A percentile compares a stretch with the other conserved stretches of the same genome.
These are phyloP conservation scores for Parietaria judaica DNA, from an alignment of 306 rosid species.

Conservation along the genomic window DNA sequence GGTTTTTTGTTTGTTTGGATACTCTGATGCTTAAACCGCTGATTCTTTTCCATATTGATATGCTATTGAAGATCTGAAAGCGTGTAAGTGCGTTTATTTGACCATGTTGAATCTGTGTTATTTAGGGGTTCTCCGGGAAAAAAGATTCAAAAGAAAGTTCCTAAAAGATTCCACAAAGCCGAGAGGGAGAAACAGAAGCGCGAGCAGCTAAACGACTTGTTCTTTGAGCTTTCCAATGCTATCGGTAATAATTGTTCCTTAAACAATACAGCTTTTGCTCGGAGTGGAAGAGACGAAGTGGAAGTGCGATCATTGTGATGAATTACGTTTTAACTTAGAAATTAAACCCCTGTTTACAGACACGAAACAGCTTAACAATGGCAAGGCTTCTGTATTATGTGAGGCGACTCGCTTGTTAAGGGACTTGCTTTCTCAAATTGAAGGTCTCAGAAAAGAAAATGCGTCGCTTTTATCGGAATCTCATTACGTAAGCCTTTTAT, in stretches of 20 bases:
- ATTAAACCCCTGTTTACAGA: constrained; percentile 27
- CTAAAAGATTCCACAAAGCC: constrained; percentile 78
- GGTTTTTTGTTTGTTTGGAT: too few species aligned
- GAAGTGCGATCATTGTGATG: constrained; percentile 2
- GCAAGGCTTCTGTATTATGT: constrained; percentile 56
- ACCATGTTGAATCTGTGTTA: constrained; percentile 12
- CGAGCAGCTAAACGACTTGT: constrained; percentile 73
- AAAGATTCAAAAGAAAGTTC: constrained; percentile 48
- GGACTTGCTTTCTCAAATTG: constrained; percentile 60
- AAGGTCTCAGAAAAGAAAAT: constrained; percentile 58
- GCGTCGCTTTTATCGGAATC: constrained; percentile 59
- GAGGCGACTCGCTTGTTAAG: constrained; percentile 60
- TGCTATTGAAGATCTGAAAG: too few species aligned
- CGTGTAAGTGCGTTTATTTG: background rate
- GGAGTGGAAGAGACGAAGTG: background rate
- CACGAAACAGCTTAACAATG: constrained; percentile 49
- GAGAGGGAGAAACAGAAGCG: constrained; percentile 96
- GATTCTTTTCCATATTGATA: background rate
- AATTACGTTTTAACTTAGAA: background rate
- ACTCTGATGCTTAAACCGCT: too few species aligned
- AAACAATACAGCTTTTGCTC: background rate
- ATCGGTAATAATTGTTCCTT: constrained; percentile 47
- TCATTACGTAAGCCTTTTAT: constrained; percentile 45
- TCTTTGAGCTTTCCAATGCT: constrained; percentile 65
- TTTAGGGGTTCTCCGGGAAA: constrained; percentile 46